These are phyloP conservation scores for Entelexis paramagnoliae DNA, from an alignment of 1,139 yeast genomes.

Conservation along the genomic window DNA sequence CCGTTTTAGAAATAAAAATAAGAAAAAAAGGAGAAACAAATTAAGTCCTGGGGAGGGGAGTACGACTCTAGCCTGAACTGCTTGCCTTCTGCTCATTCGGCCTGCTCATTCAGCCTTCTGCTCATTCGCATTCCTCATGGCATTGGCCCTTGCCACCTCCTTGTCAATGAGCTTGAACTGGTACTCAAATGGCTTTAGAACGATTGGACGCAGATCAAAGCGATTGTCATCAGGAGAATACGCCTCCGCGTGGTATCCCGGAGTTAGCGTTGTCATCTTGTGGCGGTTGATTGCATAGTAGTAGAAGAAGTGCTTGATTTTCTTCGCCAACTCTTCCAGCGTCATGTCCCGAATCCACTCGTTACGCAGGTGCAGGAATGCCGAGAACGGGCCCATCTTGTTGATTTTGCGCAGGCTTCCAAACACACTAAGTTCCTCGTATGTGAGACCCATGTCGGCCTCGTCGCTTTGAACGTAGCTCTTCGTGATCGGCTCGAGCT, in stretches of 20 bases:
- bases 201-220: conserved; percentile 86
- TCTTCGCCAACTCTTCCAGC: conserved; percentile 78
- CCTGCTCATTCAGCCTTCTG: no score
- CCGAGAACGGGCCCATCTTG: conserved; percentile 91
- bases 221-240: conserved; percentile 97
- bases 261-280: conserved; percentile 92
- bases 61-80: no score
- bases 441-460: conserved; percentile 95
- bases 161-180: conserved; percentile 63
- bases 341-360: conserved; percentile 82
- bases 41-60: no score
- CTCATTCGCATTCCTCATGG: no score
- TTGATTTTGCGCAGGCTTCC: conserved; percentile 88
- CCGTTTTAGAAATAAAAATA: no score
- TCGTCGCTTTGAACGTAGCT: conserved; percentile 92
- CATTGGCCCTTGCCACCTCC: not conserved
- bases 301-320: conserved; percentile 85
- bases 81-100: no score
- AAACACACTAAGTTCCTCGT: conserved; percentile 81
- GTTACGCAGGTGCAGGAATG: conserved; percentile 81
- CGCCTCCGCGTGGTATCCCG: conserved; percentile 94
- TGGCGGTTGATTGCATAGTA: conserved; percentile 92
- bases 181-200: conserved; percentile 88
- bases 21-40: no score
- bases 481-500: conserved; percentile 88